Conservation (phyloP, 2,329 filamentous ascomycete species). For the Trichoderma cornu-damae region DNA sequence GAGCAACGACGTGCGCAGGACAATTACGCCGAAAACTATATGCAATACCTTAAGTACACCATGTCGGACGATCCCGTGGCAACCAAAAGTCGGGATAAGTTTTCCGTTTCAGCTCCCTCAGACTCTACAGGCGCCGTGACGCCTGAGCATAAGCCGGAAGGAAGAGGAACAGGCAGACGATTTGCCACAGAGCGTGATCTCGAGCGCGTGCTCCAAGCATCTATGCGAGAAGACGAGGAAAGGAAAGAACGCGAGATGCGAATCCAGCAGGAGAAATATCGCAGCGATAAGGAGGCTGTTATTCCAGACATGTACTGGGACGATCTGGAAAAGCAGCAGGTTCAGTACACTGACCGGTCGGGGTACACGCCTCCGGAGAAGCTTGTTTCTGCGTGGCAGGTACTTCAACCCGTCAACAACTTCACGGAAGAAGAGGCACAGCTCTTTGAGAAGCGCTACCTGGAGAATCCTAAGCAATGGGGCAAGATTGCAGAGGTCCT, state of each 20-base stretch:
- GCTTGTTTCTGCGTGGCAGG: constrained; percentile 65
- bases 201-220: constrained; percentile 66
- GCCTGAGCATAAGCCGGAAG: constrained; percentile 54
- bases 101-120: constrained; percentile 38
- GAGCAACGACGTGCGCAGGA: constrained; percentile 39
- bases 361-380: constrained; percentile 60
- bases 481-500: constrained; percentile 67
- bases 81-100: constrained; percentile 51
- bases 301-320: constrained; percentile 67
- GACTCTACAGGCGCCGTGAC: constrained; percentile 36
- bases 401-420: constrained; percentile 67
- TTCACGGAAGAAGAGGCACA: constrained; percentile 67
- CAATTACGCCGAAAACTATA: constrained; percentile 45
- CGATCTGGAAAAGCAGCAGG: constrained; percentile 52
- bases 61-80: constrained; percentile 51
- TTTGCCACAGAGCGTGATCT: constrained; percentile 70
- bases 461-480: constrained; percentile 77
- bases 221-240: constrained; percentile 65
- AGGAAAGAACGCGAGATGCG: constrained; percentile 60
- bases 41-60: constrained; percentile 51
- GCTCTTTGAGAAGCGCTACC: constrained; percentile 67
- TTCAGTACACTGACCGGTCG: constrained; percentile 60
- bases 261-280: constrained; percentile 62
- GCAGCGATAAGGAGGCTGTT: constrained; percentile 70
- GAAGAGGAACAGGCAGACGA: constrained; percentile 48